Evolutionary conservation across 208 protist genomes (phyloP), one percentile per base, ranked within the genome.

Genomic region (Acanthamoeba castellanii): DNA sequence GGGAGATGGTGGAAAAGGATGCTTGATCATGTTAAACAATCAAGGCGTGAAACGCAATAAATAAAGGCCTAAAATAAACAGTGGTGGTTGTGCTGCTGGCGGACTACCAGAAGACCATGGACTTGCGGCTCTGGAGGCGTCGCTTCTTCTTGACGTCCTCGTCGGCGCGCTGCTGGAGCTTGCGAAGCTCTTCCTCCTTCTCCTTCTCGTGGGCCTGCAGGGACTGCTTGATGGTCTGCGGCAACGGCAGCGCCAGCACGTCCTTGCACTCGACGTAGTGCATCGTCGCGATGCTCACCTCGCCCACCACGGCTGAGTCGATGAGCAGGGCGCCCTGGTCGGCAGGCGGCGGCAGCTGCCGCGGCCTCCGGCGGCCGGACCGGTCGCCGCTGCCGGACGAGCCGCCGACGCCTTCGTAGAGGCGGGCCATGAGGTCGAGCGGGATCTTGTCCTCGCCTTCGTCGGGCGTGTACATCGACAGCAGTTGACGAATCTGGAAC

Each of bases 381-480:
- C 76, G 42, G 45, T 52, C 47, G 11, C 11, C 27, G 78, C 14
- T 18, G 18, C 3, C 16, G 61, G 9, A 13, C 30, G 52, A 70
- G 42, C 57, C 57, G 13, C 52, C 76, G 47, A 55, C 11, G n/a
- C 78, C 52, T 5, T 87, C 78, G 78, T 87, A 76, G 34, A 92
- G 87, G 25, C 47, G 52, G 8, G 66, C 87, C 57, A 92, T 70
- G 25, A 92, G 45, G 34, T 92, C 64, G 25, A 76, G 34, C 45
- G 87, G 87, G 7, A 92, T 92, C 66, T 92, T 92, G 34, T 74
- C 87, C 61, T 92, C 64, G 57, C 64, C 87, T 7, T 50, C 66
- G 27, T 92, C 87, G 25, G 87, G 87, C 42, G 64, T 92, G 45
- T 92, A 94, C 90, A 94, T 94, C 14, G 90, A 94, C 30, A 94